Evolutionary conservation across 164 flowering plant genomes (phyloP).

Genomic region (Chimonanthus salicifolius): DNA sequence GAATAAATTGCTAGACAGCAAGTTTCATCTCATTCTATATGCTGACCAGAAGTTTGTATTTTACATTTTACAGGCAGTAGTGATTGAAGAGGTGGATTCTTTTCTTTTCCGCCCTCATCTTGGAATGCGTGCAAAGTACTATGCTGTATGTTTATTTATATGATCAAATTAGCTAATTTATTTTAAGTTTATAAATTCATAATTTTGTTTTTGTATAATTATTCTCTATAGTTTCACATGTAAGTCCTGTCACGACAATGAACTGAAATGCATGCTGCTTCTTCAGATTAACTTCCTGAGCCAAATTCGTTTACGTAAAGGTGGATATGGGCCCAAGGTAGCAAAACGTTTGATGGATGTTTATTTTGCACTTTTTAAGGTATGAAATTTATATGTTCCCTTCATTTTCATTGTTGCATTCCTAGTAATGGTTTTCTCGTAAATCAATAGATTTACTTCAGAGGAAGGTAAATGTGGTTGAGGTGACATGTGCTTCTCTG

Average conservation of each 20-base stretch:
- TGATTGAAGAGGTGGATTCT: constrained; percentile 90
- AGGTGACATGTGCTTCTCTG: too few relatives aligned
- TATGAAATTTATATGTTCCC: constrained; percentile 15
- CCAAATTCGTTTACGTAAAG: constrained; percentile 67
- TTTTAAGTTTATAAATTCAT: not conserved
- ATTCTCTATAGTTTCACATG: too few relatives aligned
- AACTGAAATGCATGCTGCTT: not conserved
- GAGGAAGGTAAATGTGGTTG: too few relatives aligned
- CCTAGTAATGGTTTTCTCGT: too few relatives aligned
- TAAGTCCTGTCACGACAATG: too few relatives aligned
- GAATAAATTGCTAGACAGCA: not conserved
- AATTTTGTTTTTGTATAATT: too few relatives aligned
- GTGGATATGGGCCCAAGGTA: constrained; percentile 86
- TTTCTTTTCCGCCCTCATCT: constrained; percentile 92
- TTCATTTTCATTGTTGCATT: not conserved
- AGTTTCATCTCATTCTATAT: not conserved
- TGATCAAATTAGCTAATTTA: not conserved
- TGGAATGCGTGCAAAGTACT: constrained; percentile 72
- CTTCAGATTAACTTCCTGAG: constrained; percentile 80
- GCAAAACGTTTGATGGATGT: constrained; percentile 92
- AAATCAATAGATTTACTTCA: too few relatives aligned
- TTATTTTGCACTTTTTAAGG: constrained; percentile 96
- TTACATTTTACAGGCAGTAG: constrained; percentile 62
- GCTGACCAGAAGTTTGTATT: not conserved
- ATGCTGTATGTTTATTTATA: constrained; percentile 64